Evolutionary conservation across 108 stramenopile genomes (phyloP).

Genomic region (Cyclostephanos tholiformis): DNA sequence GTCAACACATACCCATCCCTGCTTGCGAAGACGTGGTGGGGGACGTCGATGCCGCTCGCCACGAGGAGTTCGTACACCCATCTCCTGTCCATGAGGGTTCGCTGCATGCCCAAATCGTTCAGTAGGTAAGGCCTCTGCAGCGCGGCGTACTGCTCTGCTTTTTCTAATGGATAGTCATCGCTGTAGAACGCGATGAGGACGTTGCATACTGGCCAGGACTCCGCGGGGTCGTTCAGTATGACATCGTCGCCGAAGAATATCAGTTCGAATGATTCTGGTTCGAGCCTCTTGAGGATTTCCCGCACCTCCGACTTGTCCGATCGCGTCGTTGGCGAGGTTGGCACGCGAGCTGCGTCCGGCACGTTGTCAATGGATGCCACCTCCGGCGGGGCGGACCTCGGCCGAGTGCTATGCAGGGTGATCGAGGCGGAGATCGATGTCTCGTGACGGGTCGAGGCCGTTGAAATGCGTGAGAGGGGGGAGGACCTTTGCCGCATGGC

Average conservation of each 20-base stretch:
- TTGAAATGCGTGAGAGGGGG: no score
- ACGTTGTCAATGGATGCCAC: no score
- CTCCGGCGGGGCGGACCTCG: no score
- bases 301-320: no score
- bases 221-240: slow-evolving; percentile 87
- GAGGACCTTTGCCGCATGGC: no score
- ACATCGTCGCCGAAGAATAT: slow-evolving; percentile 92
- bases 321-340: no score
- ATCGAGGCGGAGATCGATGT: no score
- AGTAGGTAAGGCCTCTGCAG: slow-evolving; percentile 88
- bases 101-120: slow-evolving; percentile 93
- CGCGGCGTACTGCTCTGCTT: slow-evolving; percentile 90
- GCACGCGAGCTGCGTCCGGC: no score
- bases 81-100: slow-evolving; percentile 88
- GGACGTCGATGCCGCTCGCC: slow-evolving; percentile 89
- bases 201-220: slow-evolving; percentile 94
- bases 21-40: slow-evolving; percentile 88
- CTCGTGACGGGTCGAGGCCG: no score
- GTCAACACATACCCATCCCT: slow-evolving; percentile 80
- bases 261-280: no score
- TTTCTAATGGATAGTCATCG: slow-evolving; percentile 81
- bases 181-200: slow-evolving; percentile 96
- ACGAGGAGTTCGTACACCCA: slow-evolving; percentile 90
- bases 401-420: no score
- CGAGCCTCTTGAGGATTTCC: no score